phyloP scores from a whole-genome alignment of 768 basidiomycete species.

The Amanita pallidorosea region DNA sequence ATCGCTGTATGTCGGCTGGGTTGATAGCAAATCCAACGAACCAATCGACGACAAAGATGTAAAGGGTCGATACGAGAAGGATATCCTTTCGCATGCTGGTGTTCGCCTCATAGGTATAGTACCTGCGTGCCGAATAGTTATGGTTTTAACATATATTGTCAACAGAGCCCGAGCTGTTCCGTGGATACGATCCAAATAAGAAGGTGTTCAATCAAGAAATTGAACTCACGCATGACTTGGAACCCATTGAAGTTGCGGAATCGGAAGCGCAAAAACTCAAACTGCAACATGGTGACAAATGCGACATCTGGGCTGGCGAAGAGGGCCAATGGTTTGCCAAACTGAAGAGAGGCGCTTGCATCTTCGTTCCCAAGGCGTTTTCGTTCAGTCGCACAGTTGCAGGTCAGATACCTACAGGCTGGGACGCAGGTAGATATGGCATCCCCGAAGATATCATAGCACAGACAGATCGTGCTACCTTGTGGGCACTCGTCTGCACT shows the following conservation, averaged over 20 bases:
- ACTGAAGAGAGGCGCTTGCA: slow-evolving; percentile 94
- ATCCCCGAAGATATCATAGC: slow-evolving; percentile 94
- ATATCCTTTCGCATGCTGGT: slow-evolving; percentile 84
- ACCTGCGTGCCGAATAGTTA: background rate
- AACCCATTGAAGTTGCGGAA: slow-evolving; percentile 88
- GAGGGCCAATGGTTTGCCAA: slow-evolving; percentile 97
- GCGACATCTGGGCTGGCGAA: slow-evolving; percentile 87
- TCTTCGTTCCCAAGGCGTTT: slow-evolving; percentile 92
- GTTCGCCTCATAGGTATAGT: slow-evolving; percentile 84
- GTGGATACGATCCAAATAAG: slow-evolving; percentile 94
- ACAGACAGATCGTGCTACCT: slow-evolving; percentile 84
- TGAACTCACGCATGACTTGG: slow-evolving; percentile 92
- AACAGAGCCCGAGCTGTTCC: slow-evolving; percentile 93
- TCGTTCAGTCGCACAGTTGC: slow-evolving; percentile 90
- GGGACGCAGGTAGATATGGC: slow-evolving; percentile 93
- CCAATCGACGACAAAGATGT: slow-evolving; percentile 99
- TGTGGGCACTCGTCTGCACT: slow-evolving; percentile 92
- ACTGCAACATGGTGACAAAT: slow-evolving; percentile 92
- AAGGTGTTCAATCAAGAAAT: slow-evolving; percentile 97
- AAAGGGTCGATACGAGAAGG: slow-evolving; percentile 87
- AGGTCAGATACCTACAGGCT: slow-evolving; percentile 95
- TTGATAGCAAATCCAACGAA: slow-evolving; percentile 85
- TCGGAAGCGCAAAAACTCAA: slow-evolving; percentile 93
- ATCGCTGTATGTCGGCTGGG: slow-evolving; percentile 94
- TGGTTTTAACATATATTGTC: slow-evolving; percentile 6